phyloP scores from a whole-genome alignment of 768 basidiomycete species.

The Leccinellum luteum region DNA sequence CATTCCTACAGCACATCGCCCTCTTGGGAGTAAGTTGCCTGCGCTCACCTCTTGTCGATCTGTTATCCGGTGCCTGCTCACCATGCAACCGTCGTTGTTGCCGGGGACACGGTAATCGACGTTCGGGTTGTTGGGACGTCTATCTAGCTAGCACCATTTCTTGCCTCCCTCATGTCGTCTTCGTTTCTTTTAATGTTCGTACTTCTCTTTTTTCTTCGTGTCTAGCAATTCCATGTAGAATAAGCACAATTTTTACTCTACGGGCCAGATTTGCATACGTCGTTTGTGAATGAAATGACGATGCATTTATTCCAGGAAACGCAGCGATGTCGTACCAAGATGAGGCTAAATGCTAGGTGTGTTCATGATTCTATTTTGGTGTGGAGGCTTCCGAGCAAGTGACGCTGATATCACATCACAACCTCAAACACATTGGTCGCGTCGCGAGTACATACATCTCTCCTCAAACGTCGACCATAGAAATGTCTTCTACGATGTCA shows the following conservation, averaged over 20 bases:
- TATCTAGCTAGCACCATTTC: conserved; percentile 24
- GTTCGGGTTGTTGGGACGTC: conserved; percentile 10
- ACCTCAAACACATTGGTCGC: not conserved
- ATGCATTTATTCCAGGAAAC: conserved; percentile 1
- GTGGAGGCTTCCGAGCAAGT: not conserved
- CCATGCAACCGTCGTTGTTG: conserved; percentile 5
- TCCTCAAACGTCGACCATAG: not conserved
- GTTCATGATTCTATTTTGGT: not conserved
- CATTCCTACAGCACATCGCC: conserved; percentile 48
- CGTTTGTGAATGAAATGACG: conserved; percentile 1
- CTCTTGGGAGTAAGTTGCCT: conserved; percentile 45
- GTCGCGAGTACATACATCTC: not conserved
- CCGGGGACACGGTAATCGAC: conserved; percentile 5
- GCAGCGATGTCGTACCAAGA: not conserved
- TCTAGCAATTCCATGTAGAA: conserved; percentile 36
- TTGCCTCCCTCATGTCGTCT: conserved; percentile 17
- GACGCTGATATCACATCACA: not conserved
- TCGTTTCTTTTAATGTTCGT: conserved; percentile 10
- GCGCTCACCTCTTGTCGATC: conserved; percentile 7
- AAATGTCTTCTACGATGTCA: conserved; percentile 11
- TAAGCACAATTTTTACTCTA: conserved; percentile 30
- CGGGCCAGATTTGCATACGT: conserved; percentile 13
- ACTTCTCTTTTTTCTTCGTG: conserved; percentile 12
- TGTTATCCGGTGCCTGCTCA: conserved; percentile 11
- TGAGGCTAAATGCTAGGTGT: too few relatives aligned